These are phyloP conservation scores for Debaryomyces hansenii DNA, from an alignment of 805 yeast species.

Conservation along the genomic window DNA sequence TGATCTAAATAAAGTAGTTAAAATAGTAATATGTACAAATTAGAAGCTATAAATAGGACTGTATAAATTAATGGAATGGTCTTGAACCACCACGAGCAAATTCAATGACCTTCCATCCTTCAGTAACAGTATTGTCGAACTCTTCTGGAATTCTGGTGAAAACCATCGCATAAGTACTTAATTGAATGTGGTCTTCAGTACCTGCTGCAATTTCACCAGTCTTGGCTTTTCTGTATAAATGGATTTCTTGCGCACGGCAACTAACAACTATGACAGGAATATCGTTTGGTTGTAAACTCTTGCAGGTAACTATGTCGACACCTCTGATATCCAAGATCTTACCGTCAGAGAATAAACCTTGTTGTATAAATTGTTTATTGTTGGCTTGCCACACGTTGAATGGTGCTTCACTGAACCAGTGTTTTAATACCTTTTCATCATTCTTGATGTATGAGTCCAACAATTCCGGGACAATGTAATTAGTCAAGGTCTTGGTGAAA, in stretches of 20 bases:
- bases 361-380: constrained; percentile 88
- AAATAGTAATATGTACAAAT: constrained; percentile 1
- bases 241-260: constrained; percentile 96
- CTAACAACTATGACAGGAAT: constrained; percentile 90
- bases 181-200: constrained; percentile 85
- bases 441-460: constrained; percentile 94
- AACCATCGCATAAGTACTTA: constrained; percentile 96
- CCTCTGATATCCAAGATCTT: constrained; percentile 92
- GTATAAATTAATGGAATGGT: constrained; percentile 51
- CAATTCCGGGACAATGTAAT: constrained; percentile 91
- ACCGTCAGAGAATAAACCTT: constrained; percentile 89
- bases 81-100: constrained; percentile 93
- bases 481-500: constrained; percentile 81
- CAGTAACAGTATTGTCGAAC: constrained; percentile 84
- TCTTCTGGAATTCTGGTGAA: constrained; percentile 91
- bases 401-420: constrained; percentile 97
- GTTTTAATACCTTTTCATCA: constrained; percentile 76
- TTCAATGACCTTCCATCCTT: constrained; percentile 96
- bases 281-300: constrained; percentile 85
- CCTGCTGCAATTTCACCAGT: constrained; percentile 97
- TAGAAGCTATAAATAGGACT: neutral
- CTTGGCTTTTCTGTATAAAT: constrained; percentile 81
- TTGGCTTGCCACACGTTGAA: constrained; percentile 91
- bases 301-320: constrained; percentile 86
- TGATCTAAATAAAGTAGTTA: too few relatives aligned